Conservation (phyloP, 2,329 filamentous ascomycete species). For the Cytospora schulzeri region DNA sequence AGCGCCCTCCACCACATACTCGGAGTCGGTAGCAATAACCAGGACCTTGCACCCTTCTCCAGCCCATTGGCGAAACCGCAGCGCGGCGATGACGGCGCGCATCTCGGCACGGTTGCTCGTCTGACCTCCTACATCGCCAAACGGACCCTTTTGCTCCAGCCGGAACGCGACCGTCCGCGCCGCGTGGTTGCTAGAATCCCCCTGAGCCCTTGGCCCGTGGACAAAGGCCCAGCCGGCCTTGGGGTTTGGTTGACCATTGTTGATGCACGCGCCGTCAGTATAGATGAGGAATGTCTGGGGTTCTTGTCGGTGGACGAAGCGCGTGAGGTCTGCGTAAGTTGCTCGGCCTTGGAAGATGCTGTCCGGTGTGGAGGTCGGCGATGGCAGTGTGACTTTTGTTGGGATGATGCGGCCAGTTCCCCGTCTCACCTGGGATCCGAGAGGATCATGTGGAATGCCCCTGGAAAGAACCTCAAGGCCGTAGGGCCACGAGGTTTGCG, state of each 20-base stretch:
- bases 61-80: slow-evolving; percentile 48
- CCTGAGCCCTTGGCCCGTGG: slow-evolving; percentile 26
- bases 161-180: slow-evolving; percentile 34
- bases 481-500: too few relatives aligned
- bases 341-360: neutral
- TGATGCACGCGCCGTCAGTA: slow-evolving; percentile 18
- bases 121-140: slow-evolving; percentile 39
- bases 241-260: slow-evolving; percentile 32
- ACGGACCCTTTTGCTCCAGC: slow-evolving; percentile 48
- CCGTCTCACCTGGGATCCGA: neutral
- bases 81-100: slow-evolving; percentile 54
- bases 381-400: neutral
- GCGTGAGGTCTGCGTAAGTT: neutral
- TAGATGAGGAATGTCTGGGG: slow-evolving; percentile 2
- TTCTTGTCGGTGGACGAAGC: neutral
- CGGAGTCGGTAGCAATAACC: slow-evolving; percentile 57
- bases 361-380: neutral
- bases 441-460: too few relatives aligned
- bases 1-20: slow-evolving; percentile 50
- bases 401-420: neutral
- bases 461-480: too few relatives aligned
- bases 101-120: slow-evolving; percentile 59
- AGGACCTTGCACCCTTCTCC: slow-evolving; percentile 44
- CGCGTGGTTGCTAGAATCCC: slow-evolving; percentile 11
- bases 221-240: slow-evolving; percentile 46